Conservation (phyloP, 1,284 basidiomycete species). For the Moesziomyces parantarcticus region DNA sequence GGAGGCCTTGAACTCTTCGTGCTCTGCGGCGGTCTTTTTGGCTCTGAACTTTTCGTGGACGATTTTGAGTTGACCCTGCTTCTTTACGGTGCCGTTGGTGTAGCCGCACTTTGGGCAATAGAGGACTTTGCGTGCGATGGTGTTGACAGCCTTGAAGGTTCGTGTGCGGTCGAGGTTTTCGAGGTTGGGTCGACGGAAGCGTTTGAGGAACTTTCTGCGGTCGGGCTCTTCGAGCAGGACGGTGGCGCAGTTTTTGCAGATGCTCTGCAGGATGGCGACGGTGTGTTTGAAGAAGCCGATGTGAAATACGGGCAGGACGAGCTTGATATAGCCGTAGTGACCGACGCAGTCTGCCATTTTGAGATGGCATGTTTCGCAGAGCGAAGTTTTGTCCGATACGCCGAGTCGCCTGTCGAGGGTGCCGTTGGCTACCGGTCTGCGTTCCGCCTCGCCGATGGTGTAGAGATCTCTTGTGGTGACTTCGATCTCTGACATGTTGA, state of each 20-base stretch:
- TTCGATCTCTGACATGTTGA: conserved; percentile 66
- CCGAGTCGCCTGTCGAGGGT: conserved; percentile 71
- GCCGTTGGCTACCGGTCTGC: conserved; percentile 62
- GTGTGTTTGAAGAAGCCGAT: conserved; percentile 98
- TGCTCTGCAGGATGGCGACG: conserved; percentile 88
- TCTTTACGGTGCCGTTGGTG: conserved; percentile 96
- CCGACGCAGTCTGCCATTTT: conserved; percentile 94
- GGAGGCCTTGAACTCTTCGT: conserved; percentile 86
- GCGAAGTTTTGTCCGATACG: conserved; percentile 90
- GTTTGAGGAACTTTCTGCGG: conserved; percentile 83
- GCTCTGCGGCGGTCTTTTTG: conserved; percentile 90
- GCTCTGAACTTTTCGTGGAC: conserved; percentile 97
- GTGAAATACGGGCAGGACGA: conserved; percentile 93
- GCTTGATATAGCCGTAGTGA: conserved; percentile 80
- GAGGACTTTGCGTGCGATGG: conserved; percentile 86
- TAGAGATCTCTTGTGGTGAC: conserved; percentile 64
- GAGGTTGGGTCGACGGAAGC: conserved; percentile 87
- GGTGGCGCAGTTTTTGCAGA: conserved; percentile 82
- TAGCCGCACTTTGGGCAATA: conserved; percentile 93
- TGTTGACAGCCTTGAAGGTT: conserved; percentile 88
- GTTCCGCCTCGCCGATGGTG: conserved; percentile 56
- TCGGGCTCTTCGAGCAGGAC: conserved; percentile 91
- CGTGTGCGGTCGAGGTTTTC: conserved; percentile 92
- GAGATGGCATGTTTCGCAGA: conserved; percentile 94
- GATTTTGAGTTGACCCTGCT: conserved; percentile 92